These are phyloP conservation scores for Linum lewisii DNA, from an alignment of 345 rosid species.

Conservation along the genomic window DNA sequence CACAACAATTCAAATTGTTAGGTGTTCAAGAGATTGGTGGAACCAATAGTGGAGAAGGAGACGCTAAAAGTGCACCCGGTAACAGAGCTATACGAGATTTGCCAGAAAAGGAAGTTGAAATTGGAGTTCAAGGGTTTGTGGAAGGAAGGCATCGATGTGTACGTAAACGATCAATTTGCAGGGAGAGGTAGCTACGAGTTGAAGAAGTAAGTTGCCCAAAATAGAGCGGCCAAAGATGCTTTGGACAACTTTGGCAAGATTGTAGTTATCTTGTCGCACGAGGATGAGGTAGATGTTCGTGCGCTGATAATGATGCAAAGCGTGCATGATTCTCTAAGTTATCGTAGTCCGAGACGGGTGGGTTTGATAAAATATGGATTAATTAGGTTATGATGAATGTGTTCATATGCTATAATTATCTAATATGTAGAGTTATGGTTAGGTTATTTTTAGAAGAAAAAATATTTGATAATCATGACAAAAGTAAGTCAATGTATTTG, in stretches of 20 bases:
- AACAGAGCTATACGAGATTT: constrained; percentile 37
- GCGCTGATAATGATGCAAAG: no score
- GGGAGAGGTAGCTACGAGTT: constrained; percentile 28
- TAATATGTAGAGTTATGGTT: no score
- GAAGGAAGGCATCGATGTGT: constrained; percentile 32
- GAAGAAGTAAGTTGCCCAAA: constrained; percentile 47
- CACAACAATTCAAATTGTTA: no score
- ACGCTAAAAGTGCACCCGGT: constrained; percentile 35
- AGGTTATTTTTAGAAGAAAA: no score
- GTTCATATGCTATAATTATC: no score
- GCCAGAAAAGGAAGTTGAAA: constrained; percentile 45
- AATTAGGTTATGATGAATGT: no score
- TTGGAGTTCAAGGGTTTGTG: constrained; percentile 37
- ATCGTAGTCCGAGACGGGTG: no score
- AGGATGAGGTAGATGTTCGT: background rate
- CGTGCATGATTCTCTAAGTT: no score
- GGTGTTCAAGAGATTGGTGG: constrained; percentile 45
- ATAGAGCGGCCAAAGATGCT: constrained; percentile 59
- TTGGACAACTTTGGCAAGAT: constrained; percentile 26
- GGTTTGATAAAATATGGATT: no score
- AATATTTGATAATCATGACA: no score
- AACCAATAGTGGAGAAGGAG: constrained; percentile 38
- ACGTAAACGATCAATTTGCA: constrained; percentile 23
- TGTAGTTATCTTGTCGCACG: background rate
- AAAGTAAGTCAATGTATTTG: no score